A percentile compares a stretch with the other conserved stretches of the same genome.
phyloP scores from a whole-genome alignment of 2,329 filamentous ascomycete species.

The Periglandula ipomoeae region DNA sequence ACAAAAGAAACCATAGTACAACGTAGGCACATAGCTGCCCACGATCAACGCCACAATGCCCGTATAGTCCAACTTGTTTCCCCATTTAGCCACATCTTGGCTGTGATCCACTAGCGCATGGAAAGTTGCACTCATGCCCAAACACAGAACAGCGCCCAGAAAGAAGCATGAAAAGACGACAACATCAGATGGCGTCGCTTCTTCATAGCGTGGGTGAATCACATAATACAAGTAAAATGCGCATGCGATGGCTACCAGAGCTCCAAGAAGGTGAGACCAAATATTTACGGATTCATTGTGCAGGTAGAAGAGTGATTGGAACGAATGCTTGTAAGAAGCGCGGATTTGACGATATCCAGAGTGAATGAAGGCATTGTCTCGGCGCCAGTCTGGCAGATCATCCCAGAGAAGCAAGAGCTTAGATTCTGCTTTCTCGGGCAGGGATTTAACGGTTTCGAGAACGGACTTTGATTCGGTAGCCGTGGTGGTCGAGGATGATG shows the following conservation, averaged over 20 bases:
- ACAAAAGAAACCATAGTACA: conserved; percentile 82
- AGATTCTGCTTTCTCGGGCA: conserved; percentile 31
- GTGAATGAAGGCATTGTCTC: conserved; percentile 48
- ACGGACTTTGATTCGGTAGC: conserved; percentile 14
- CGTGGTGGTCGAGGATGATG: conserved; percentile 19
- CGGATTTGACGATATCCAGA: conserved; percentile 44
- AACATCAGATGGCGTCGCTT: conserved; percentile 55
- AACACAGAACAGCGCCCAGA: conserved; percentile 58
- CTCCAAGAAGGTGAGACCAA: conserved; percentile 57
- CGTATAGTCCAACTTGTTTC: conserved; percentile 90
- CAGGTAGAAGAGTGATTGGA: conserved; percentile 40
- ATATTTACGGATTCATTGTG: conserved; percentile 58
- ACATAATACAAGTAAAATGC: conserved; percentile 45
- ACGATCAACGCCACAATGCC: conserved; percentile 90
- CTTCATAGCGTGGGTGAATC: conserved; percentile 56
- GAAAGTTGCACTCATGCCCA: conserved; percentile 77
- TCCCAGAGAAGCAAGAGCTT: conserved; percentile 45
- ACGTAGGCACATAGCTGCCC: conserved; percentile 78
- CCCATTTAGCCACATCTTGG: conserved; percentile 64
- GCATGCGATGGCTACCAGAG: conserved; percentile 44
- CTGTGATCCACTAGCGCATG: conserved; percentile 85
- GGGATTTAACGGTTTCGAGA: conserved; percentile 17
- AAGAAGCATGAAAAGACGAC: conserved; percentile 73
- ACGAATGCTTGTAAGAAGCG: conserved; percentile 36
- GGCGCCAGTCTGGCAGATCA: conserved; percentile 49